A percentile compares a stretch with the other conserved stretches of the same genome.
Conservation (phyloP, 73 alveolate genomes). For the Paramecium primaurelia region DNA sequence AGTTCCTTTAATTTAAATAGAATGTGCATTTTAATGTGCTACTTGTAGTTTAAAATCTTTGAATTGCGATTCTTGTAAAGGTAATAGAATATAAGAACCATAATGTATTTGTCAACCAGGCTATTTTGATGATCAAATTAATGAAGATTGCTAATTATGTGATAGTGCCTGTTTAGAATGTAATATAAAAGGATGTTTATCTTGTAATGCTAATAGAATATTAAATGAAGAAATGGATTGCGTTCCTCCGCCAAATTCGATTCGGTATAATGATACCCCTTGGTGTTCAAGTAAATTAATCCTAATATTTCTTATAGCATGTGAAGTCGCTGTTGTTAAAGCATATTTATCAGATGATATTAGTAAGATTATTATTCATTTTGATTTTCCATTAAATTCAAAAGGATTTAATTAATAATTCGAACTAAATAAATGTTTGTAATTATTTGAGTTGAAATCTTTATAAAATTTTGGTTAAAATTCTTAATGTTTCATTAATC, state of each 20-base stretch:
- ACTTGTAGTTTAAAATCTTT: neutral
- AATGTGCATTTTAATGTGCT: neutral
- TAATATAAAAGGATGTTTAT: neutral
- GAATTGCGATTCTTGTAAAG: neutral
- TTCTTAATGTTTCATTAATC: neutral
- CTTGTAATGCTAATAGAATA: slow-evolving; percentile 2
- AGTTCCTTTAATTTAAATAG: neutral
- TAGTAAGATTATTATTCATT: neutral
- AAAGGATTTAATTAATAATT: neutral
- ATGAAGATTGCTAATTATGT: neutral
- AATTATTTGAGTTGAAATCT: neutral
- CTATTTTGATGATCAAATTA: neutral
- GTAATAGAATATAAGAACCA: neutral
- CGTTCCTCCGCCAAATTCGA: neutral
- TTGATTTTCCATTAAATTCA: neutral
- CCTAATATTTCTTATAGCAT: neutral
- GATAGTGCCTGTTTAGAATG: neutral
- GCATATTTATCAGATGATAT: neutral
- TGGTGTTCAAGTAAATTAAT: neutral
- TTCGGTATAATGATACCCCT: neutral
- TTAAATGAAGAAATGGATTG: neutral
- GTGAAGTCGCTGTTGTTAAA: neutral
- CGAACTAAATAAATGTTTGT: neutral
- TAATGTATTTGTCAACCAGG: neutral
- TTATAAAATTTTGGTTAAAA: neutral